A percentile compares a stretch with the other conserved stretches of the same genome.
Conservation (phyloP, 176 grass and related monocot species). For the Zoysia pacifica region DNA sequence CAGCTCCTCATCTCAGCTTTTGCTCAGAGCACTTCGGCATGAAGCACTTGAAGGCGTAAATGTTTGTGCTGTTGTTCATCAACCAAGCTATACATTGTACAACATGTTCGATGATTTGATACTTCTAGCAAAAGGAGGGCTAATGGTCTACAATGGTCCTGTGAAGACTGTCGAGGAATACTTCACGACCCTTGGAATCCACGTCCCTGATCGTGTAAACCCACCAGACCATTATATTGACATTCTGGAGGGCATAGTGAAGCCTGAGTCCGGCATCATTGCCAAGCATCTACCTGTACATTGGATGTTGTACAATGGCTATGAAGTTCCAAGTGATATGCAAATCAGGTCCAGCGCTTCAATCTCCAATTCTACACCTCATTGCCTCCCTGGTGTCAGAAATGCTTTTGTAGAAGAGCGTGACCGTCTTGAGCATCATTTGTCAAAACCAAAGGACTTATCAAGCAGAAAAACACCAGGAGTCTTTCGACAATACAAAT, state of each 20-base stretch:
- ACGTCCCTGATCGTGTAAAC: slow-evolving; percentile 70
- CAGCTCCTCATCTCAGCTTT: slow-evolving; percentile 81
- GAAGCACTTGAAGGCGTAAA: slow-evolving; percentile 90
- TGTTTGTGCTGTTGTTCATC: slow-evolving; percentile 81
- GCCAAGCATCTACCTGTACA: slow-evolving; percentile 57
- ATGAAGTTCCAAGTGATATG: slow-evolving; percentile 67
- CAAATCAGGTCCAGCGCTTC: slow-evolving; percentile 24
- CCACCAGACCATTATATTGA: slow-evolving; percentile 84
- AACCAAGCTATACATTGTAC: slow-evolving; percentile 87
- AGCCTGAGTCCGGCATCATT: slow-evolving; percentile 49
- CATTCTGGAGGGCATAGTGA: slow-evolving; percentile 74
- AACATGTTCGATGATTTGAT: slow-evolving; percentile 89
- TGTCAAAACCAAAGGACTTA: slow-evolving; percentile 59
- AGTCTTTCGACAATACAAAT: slow-evolving; percentile 61
- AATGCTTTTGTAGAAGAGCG: slow-evolving; percentile 47
- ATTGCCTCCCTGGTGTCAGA: slow-evolving; percentile 46
- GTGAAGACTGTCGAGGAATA: slow-evolving; percentile 69
- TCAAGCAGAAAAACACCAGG: slow-evolving; percentile 78
- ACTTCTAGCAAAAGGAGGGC: slow-evolving; percentile 76
- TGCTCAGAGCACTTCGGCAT: slow-evolving; percentile 78
- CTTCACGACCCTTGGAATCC: slow-evolving; percentile 65
- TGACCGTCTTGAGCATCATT: slow-evolving; percentile 35
- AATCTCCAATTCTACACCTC: slow-evolving; percentile 32
- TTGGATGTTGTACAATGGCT: slow-evolving; percentile 72
- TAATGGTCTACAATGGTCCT: slow-evolving; percentile 70